Percentiles rank a stretch among this genome's conserved stretches.
Evolutionary conservation across 192 early-diverging fungal genomes (phyloP).

Genomic region (Gonapodya prolifera): DNA sequence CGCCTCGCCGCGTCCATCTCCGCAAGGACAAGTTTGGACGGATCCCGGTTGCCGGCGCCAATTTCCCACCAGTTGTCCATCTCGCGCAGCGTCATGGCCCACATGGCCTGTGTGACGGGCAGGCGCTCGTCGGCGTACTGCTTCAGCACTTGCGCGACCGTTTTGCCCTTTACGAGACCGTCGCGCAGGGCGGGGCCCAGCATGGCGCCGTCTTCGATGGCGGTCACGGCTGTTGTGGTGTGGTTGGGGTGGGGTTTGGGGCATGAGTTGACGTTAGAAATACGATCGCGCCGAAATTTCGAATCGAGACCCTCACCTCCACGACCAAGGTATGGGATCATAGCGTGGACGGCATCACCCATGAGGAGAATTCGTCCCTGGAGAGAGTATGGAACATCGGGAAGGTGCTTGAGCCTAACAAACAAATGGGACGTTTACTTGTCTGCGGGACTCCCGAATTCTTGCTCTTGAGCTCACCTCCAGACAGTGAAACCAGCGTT

Average conservation of each 20-base stretch:
- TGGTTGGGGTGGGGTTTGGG: neutral
- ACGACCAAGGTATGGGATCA: neutral
- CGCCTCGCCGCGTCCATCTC: neutral
- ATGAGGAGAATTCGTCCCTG: neutral
- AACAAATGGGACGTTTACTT: no score
- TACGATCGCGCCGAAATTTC: no score
- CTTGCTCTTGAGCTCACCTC: neutral
- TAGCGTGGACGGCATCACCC: neutral
- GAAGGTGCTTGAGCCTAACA: neutral
- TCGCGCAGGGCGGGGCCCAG: neutral
- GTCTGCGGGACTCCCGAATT: no score
- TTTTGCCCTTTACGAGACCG: neutral
- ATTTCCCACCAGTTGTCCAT: slow-evolving; percentile 3
- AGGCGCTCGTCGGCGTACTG: neutral
- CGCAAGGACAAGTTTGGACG: neutral
- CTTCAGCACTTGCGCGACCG: neutral
- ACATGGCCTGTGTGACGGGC: neutral
- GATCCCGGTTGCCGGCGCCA: neutral
- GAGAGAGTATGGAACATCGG: neutral
- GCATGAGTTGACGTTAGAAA: no score
- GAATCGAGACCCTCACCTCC: neutral
- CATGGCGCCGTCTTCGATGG: neutral
- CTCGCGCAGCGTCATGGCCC: neutral
- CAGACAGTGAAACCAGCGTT: neutral
- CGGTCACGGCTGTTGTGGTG: neutral